Conservation (phyloP, 2,329 filamentous ascomycete genomes). For the Claviceps fusiformis region DNA sequence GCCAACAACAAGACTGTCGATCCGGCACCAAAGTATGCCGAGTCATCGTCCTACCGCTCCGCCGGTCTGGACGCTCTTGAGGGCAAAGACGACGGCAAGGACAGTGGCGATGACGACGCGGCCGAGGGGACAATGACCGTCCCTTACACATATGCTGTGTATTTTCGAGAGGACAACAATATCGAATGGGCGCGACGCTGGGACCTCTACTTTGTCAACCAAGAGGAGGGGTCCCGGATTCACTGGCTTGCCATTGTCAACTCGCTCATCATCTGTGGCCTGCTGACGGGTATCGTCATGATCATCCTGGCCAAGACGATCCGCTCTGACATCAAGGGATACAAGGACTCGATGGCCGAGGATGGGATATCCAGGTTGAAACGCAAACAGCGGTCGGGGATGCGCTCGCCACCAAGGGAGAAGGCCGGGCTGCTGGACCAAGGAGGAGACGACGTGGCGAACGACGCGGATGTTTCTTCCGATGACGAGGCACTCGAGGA, state of each 20-base stretch:
- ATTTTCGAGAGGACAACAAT: conserved; percentile 69
- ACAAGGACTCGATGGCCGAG: conserved; percentile 51
- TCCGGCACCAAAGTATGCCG: conserved; percentile 31
- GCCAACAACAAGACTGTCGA: conserved; percentile 43
- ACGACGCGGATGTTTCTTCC: conserved; percentile 38
- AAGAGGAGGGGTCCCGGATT: conserved; percentile 66
- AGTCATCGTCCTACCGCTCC: conserved; percentile 46
- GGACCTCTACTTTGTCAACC: conserved; percentile 83
- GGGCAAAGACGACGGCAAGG: conserved; percentile 22
- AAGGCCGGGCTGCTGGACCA: conserved; percentile 50
- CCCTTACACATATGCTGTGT: conserved; percentile 80
- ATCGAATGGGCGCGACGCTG: conserved; percentile 76
- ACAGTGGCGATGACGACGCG: conserved; percentile 45
- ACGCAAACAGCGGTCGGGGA: conserved; percentile 28
- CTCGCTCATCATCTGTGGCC: conserved; percentile 67
- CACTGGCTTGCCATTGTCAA: conserved; percentile 86
- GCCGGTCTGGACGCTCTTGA: conserved; percentile 28
- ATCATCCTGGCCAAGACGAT: conserved; percentile 72
- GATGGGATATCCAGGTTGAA: conserved; percentile 48
- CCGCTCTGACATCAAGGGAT: conserved; percentile 63
- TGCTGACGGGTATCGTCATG: conserved; percentile 65
- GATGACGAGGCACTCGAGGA: conserved; percentile 57
- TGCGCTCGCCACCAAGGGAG: conserved; percentile 23
- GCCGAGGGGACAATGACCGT: conserved; percentile 56
- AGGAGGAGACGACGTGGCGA: conserved; percentile 35